A percentile compares a stretch with the other conserved stretches of the same genome.
These are phyloP conservation scores for Cryptosporidium bovis DNA, from an alignment of 169 alveolate genomes.

Conservation along the genomic window DNA sequence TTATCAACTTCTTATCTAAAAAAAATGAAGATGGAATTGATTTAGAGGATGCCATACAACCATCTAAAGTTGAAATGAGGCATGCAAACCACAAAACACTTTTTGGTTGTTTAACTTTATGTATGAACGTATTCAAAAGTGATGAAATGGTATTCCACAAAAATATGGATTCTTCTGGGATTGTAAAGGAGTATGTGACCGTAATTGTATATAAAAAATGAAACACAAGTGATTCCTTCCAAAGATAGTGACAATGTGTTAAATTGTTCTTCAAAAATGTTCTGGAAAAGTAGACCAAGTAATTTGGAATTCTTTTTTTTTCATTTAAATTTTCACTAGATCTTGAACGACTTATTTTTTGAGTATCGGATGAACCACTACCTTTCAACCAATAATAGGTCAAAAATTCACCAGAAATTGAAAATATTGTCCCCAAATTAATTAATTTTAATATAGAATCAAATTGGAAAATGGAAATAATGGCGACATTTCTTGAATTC, in stretches of 20 bases:
- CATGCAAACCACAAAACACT: conserved; percentile 71
- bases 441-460: conserved; percentile 8
- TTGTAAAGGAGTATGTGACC: conserved; percentile 7
- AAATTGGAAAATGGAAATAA: conserved; percentile 47
- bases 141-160: conserved; percentile 44
- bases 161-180: conserved; percentile 15
- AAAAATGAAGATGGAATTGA: conserved; percentile 20
- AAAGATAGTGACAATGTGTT: not conserved
- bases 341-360: not conserved
- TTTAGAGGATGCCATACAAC: conserved; percentile 45
- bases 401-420: conserved; percentile 32
- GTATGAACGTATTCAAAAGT: conserved; percentile 22
- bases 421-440: conserved; percentile 14
- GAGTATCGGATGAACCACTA: not conserved
- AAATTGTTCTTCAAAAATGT: conserved; percentile 10
- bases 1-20: conserved; percentile 11
- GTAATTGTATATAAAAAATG: conserved; percentile 45
- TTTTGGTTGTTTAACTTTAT: conserved; percentile 61
- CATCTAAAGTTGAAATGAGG: conserved; percentile 50
- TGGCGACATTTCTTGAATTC: conserved; percentile 34
- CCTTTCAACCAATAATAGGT: conserved; percentile 28
- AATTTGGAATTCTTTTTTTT: conserved; percentile 10
- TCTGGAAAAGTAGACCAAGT: conserved; percentile 41
- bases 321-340: not conserved
- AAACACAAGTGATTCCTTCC: conserved; percentile 57